Conservation (phyloP, 2,329 filamentous ascomycete genomes). For the Metarhizium sp. region DNA sequence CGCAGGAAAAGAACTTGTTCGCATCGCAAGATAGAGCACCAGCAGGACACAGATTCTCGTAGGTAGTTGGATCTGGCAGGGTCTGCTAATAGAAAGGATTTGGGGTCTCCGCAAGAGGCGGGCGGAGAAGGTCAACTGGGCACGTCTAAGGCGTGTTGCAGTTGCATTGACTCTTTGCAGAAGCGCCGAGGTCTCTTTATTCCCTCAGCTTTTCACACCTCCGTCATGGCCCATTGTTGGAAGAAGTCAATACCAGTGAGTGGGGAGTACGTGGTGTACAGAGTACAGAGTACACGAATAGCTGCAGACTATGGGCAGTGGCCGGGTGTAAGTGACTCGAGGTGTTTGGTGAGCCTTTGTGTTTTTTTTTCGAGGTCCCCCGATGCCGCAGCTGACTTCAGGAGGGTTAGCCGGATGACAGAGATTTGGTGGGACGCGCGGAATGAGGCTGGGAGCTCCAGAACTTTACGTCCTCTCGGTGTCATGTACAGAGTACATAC, state of each 20-base stretch:
- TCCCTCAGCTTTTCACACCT: not conserved
- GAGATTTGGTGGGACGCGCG: too few relatives aligned
- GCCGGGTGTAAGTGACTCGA: too few relatives aligned
- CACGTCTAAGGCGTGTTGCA: not conserved
- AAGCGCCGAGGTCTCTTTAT: not conserved
- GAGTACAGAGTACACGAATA: too few relatives aligned
- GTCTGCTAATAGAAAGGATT: not conserved
- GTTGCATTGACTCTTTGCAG: not conserved
- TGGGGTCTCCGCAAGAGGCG: not conserved
- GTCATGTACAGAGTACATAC: too few relatives aligned
- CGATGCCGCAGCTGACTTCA: too few relatives aligned
- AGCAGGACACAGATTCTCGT: not conserved
- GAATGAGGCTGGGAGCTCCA: too few relatives aligned
- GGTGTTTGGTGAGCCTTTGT: too few relatives aligned
- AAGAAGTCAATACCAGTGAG: not conserved
- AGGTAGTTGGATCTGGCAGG: not conserved
- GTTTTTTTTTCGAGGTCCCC: too few relatives aligned
- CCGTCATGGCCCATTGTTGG: not conserved
- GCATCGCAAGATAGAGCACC: not conserved
- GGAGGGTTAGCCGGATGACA: too few relatives aligned
- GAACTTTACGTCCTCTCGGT: too few relatives aligned
- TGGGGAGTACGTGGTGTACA: too few relatives aligned
- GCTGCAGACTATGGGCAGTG: too few relatives aligned
- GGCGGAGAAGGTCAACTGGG: not conserved
- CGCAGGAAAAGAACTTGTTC: conserved; percentile 10